Evolutionary conservation across 352 stramenopile genomes (phyloP).

Genomic region (Blastocystis sp.): DNA sequence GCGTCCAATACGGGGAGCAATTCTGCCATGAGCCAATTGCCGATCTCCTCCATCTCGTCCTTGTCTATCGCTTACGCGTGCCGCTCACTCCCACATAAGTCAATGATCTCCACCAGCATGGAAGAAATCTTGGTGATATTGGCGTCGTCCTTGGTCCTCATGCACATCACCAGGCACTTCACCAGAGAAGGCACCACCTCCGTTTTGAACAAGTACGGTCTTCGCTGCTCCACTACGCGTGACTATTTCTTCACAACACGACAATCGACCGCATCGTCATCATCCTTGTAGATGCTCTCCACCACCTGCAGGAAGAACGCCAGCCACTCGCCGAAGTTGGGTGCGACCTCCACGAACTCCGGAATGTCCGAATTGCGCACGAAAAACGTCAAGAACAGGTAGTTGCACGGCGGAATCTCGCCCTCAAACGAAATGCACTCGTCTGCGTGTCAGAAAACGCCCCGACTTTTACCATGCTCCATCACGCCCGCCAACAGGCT

Average conservation of each 20-base stretch:
- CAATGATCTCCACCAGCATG: background rate
- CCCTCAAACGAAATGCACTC: background rate
- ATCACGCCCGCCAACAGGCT: background rate
- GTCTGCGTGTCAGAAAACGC: background rate
- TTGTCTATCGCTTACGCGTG: constrained; percentile 5
- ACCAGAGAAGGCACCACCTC: background rate
- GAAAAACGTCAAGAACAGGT: constrained; percentile 31
- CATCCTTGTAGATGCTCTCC: background rate
- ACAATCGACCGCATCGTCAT: background rate
- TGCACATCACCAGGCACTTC: background rate
- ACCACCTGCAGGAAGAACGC: constrained; percentile 39
- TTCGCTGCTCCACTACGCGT: background rate
- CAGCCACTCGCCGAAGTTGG: constrained; percentile 31
- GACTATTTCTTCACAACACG: background rate
- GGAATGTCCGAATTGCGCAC: constrained; percentile 21
- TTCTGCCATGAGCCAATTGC: background rate
- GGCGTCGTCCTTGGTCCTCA: background rate
- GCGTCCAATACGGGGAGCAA: background rate
- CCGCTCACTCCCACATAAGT: background rate
- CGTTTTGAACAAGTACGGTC: constrained; percentile 2
- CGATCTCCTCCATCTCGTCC: constrained; percentile 2
- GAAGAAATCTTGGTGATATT: background rate
- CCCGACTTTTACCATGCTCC: background rate
- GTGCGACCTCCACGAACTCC: background rate
- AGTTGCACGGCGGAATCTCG: background rate